Evolutionary conservation across 345 rosid genomes (phyloP).

Genomic region (Durio zibethinus): DNA sequence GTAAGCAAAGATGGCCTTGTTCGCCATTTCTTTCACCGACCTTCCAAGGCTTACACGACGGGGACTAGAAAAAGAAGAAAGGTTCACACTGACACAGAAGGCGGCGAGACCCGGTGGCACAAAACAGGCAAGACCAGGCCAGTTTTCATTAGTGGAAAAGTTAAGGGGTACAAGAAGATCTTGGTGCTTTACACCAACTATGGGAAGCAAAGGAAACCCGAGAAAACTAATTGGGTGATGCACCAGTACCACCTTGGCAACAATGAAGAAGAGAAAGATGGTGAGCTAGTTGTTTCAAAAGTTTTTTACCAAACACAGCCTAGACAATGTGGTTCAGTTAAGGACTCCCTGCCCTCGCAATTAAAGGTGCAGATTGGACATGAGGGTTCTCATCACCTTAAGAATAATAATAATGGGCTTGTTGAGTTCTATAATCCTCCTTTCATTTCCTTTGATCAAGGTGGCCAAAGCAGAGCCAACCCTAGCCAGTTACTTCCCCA

Average conservation of each 20-base stretch:
- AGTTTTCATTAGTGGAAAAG: slow-evolving; percentile 50
- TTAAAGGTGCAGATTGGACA: slow-evolving; percentile 33
- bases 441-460: slow-evolving; percentile 66
- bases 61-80: slow-evolving; percentile 93
- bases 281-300: slow-evolving; percentile 92
- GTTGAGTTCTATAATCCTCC: too few species aligned
- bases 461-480: slow-evolving; percentile 44
- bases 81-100: slow-evolving; percentile 73
- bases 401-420: too few species aligned
- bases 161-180: slow-evolving; percentile 86
- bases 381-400: slow-evolving; percentile 20
- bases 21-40: slow-evolving; percentile 98
- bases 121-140: slow-evolving; percentile 97
- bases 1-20: slow-evolving; percentile 84
- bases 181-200: slow-evolving; percentile 95
- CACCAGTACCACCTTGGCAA: slow-evolving; percentile 94
- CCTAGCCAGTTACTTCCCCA: slow-evolving; percentile 52
- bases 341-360: slow-evolving; percentile 37
- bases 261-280: slow-evolving; percentile 90
- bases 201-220: slow-evolving; percentile 89
- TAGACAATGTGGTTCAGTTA: slow-evolving; percentile 60
- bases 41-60: slow-evolving; percentile 97
- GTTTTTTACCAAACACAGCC: slow-evolving; percentile 98
- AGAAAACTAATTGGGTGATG: slow-evolving; percentile 98
- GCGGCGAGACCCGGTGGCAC: slow-evolving; percentile 96